phyloP scores from a whole-genome alignment of 805 yeast genomes.

The Pichia pseudocactophila region DNA sequence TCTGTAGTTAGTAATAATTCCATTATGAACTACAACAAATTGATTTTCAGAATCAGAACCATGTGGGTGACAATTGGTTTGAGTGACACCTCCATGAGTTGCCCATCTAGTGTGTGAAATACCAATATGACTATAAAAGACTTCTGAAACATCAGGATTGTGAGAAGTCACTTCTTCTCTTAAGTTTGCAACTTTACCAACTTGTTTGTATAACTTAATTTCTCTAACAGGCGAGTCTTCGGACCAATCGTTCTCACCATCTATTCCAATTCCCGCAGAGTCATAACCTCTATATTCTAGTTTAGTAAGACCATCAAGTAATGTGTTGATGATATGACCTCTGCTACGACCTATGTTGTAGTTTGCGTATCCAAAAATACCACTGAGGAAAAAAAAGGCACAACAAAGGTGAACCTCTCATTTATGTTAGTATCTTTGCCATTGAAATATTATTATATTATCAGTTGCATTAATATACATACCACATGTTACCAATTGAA shows the following conservation, averaged over 20 bases:
- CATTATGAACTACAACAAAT: slow-evolving; percentile 92
- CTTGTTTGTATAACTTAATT: slow-evolving; percentile 68
- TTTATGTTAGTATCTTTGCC: slow-evolving; percentile 4
- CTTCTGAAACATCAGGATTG: slow-evolving; percentile 48
- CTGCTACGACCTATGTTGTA: slow-evolving; percentile 85
- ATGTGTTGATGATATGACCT: slow-evolving; percentile 85
- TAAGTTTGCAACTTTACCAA: slow-evolving; percentile 84
- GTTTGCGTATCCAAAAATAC: slow-evolving; percentile 97
- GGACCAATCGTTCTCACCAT: slow-evolving; percentile 55
- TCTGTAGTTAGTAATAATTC: slow-evolving; percentile 93
- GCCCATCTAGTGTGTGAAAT: slow-evolving; percentile 99
- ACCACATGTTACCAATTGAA: too few species aligned
- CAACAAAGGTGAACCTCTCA: background rate
- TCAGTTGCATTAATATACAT: too few species aligned
- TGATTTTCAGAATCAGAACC: slow-evolving; percentile 76
- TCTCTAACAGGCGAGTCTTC: slow-evolving; percentile 39
- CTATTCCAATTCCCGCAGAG: slow-evolving; percentile 93
- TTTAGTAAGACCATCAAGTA: slow-evolving; percentile 76
- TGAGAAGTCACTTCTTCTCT: slow-evolving; percentile 48
- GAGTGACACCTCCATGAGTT: slow-evolving; percentile 92
- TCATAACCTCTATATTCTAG: slow-evolving; percentile 98
- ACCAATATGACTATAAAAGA: slow-evolving; percentile 81
- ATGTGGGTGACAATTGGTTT: slow-evolving; percentile 90
- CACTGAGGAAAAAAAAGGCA: slow-evolving; percentile 36
- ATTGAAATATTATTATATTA: too few species aligned